Percentiles rank a stretch among this genome's conserved stretches.
phyloP scores from a whole-genome alignment of 2,329 filamentous ascomycete species.

The Phialophora expanda region DNA sequence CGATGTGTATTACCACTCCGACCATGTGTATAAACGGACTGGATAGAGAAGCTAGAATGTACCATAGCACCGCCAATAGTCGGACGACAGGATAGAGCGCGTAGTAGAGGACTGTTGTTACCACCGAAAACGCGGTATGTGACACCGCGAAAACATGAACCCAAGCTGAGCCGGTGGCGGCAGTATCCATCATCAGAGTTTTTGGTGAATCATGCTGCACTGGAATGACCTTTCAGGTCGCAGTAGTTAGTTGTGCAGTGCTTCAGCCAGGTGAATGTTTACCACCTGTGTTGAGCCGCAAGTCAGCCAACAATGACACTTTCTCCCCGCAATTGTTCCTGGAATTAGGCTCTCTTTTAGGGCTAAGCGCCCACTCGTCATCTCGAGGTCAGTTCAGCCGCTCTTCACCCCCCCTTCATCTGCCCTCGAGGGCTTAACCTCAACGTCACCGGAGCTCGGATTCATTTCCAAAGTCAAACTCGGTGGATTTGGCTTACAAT shows the following conservation, averaged over 20 bases:
- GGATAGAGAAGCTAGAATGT: conserved; percentile 49
- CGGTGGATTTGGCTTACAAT: conserved; percentile 5
- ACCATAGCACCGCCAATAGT: conserved; percentile 46
- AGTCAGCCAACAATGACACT: conserved; percentile 13
- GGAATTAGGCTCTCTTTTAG: conserved; percentile 7
- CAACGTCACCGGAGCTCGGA: conserved; percentile 21
- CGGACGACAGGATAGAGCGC: conserved; percentile 48
- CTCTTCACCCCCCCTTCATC: not conserved
- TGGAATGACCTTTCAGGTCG: not conserved
- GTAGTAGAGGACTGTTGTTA: conserved; percentile 44
- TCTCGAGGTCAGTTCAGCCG: not conserved
- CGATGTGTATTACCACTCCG: conserved; percentile 48
- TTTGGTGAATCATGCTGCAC: conserved; percentile 13
- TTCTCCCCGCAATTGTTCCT: conserved; percentile 20
- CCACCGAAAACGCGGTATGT: conserved; percentile 13
- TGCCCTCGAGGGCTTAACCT: conserved; percentile 11
- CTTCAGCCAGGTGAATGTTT: conserved; percentile 3
- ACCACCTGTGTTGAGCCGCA: conserved; percentile 14
- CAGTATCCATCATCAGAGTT: conserved; percentile 7
- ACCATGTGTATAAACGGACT: conserved; percentile 57
- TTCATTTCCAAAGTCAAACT: conserved; percentile 5
- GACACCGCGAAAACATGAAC: conserved; percentile 32
- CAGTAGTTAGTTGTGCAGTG: not conserved
- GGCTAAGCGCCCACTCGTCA: not conserved
- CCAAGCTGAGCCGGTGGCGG: conserved; percentile 21